Evolutionary conservation across 1,284 basidiomycete genomes (phyloP), one percentile per base, ranked within the genome.

Genomic region (Microbotryum silenes-acaulis): DNA sequence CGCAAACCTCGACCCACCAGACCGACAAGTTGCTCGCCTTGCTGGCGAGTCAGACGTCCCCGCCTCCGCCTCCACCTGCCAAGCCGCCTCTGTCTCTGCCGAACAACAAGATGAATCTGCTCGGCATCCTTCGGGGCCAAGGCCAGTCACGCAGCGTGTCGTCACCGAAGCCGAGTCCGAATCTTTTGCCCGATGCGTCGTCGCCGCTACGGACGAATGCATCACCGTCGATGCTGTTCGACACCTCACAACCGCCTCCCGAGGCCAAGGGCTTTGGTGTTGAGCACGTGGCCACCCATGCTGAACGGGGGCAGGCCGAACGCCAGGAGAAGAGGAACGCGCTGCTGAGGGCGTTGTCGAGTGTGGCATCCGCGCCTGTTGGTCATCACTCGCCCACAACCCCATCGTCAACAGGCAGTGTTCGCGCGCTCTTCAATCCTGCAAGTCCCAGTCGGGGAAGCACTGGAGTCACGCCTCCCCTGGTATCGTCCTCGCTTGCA

Each of bases 281-380:
- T 16, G 16, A 49, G 1, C 54, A 57, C 27, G 59, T 57, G 12
- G 51, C 25, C 46, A 61, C 55, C 12, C 49, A 57, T 16, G 47
- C 56, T 14, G 57, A 60, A 20, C 56, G 62, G 10, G 56, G 60
- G 50, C 59, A 64, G n/a, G 46, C 52, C 44, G 59, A 68, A 51
- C 60, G 60, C 33, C 45, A 48, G 23, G 66, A 68, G 59, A 68
- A 68, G 48, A 57, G 60, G 51, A 48, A 56, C 47, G 65, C 63
- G 4, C 52, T 70, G 10, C 51, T 70, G 12, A 51, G 62, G 12
- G 67, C 67, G 14, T 46, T 70, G 14, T 23, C 62, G 3, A 37
- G 33, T 37, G 61, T 68, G n/a, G 60, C 58, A 18, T 54, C 56
- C 51, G 37, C 37, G 3, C 37, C 37, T 42, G 37, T 10, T 12